Conservation (phyloP, 2,329 filamentous ascomycete species). For the Verticillium albo-atrum region DNA sequence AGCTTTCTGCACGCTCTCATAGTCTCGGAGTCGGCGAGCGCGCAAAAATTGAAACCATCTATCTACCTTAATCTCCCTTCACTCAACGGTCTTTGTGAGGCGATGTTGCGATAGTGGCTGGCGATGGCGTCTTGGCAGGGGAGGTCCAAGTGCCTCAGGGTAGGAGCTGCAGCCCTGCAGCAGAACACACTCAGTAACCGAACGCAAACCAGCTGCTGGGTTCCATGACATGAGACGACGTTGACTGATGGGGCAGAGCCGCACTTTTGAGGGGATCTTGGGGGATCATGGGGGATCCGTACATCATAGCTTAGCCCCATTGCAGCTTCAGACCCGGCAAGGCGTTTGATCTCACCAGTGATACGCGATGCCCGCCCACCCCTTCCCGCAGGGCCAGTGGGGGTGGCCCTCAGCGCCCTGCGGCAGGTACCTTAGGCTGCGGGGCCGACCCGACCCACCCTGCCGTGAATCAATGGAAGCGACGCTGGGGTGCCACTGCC, state of each 20-base stretch:
- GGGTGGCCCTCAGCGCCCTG: neutral
- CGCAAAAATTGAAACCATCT: neutral
- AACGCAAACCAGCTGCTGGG: neutral
- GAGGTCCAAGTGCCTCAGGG: neutral
- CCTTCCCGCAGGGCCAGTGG: neutral
- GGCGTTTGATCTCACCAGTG: conserved; percentile 1
- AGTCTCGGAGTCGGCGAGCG: neutral
- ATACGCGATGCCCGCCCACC: conserved; percentile 1
- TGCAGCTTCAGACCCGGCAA: neutral
- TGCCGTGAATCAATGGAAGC: neutral
- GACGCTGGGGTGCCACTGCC: neutral
- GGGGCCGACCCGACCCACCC: neutral
- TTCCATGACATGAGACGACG: neutral
- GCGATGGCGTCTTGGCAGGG: neutral
- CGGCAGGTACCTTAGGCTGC: neutral
- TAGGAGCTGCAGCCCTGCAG: neutral
- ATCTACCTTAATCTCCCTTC: neutral
- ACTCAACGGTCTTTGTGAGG: neutral
- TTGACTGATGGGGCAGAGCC: neutral
- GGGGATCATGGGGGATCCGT: neutral
- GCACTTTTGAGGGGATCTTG: neutral
- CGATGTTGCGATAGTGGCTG: neutral
- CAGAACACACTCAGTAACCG: neutral
- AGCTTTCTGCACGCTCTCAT: neutral
- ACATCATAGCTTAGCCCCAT: neutral